These are phyloP conservation scores for Aegilops bicornis DNA, from an alignment of 176 grass and related monocot species.

Conservation along the genomic window DNA sequence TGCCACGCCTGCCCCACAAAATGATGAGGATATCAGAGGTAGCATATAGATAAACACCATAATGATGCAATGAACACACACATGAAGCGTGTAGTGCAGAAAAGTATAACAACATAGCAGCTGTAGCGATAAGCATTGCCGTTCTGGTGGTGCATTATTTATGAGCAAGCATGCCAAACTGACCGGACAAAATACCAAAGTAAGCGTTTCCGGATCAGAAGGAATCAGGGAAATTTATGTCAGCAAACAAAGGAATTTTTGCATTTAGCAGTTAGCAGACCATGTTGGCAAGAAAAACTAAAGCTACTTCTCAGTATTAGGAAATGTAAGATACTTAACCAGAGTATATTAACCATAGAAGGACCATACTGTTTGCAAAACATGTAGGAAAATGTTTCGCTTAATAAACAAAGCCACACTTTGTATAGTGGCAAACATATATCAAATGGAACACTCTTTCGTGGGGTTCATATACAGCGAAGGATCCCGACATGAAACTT, in stretches of 20 bases:
- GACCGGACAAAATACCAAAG: background rate
- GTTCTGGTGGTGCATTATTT: background rate
- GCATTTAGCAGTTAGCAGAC: background rate
- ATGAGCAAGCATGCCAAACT: background rate
- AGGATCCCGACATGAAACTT: background rate
- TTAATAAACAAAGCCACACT: background rate
- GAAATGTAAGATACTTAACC: background rate
- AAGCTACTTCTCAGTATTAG: background rate
- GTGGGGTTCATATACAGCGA: background rate
- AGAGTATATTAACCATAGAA: background rate
- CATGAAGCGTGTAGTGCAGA: background rate
- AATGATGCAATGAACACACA: background rate
- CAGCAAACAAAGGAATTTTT: background rate
- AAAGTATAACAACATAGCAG: background rate
- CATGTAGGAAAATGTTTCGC: background rate
- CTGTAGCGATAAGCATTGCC: background rate
- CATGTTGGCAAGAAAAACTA: background rate
- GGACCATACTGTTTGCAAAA: background rate
- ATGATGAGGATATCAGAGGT: background rate
- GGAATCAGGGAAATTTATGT: background rate
- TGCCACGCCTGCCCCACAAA: constrained; percentile 42
- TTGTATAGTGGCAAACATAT: background rate
- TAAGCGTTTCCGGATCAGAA: background rate
- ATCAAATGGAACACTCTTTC: background rate
- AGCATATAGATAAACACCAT: background rate